Base-by-base conservation (phyloP, 345 rosid species). In the Eucalyptus pauciflora region DNA sequence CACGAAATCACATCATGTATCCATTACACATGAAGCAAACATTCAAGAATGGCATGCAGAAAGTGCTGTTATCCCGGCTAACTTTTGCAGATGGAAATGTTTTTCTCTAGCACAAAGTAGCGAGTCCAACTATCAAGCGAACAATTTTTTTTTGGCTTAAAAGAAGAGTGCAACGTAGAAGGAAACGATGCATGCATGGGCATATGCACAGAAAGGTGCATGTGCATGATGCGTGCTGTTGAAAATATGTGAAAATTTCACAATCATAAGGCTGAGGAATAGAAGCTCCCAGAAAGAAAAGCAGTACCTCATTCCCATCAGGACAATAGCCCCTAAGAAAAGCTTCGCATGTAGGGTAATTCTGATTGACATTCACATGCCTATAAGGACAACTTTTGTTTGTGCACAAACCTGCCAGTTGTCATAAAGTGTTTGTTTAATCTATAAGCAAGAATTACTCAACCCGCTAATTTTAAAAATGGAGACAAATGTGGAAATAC, bases 291-390 rank as follows among this genome's bases (percentile, higher is more conserved):
- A 50, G 37, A 50, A 50, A 87, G 83, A 87, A 86, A 87, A 90
- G 58, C 18, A 50, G 86, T 96, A 98, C 99, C 99, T 96, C 98
- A 71, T 97, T 91, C 64, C 99, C 99, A 49, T 96, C 96, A 79
- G 96, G 95, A 92, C 99, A 98, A 91, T 96, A 98, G 90, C 99
- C 99, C 94, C 93, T 94, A 71, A 98, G 93, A 92, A 97, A 98
- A 86, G 95, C 99, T 91, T 95, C 95, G 67, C 99, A 97, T 86
- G 94, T 92, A 86, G 96, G 89, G 51, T 98, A 95, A 81, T 92
- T 95, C 45, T 97, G 99, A 92, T 96, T 95, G 86, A 98, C 99
- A 89, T 95, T 96, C 85, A 98, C 99, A 90, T 98, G 99, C 91
- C 99, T 94, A 87, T 96, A 98, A 33, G 99, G 94, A 89, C 99